A percentile compares a stretch with the other conserved stretches of the same genome.
Conservation (phyloP, 768 basidiomycete genomes). For the Pisolithus orientalis region DNA sequence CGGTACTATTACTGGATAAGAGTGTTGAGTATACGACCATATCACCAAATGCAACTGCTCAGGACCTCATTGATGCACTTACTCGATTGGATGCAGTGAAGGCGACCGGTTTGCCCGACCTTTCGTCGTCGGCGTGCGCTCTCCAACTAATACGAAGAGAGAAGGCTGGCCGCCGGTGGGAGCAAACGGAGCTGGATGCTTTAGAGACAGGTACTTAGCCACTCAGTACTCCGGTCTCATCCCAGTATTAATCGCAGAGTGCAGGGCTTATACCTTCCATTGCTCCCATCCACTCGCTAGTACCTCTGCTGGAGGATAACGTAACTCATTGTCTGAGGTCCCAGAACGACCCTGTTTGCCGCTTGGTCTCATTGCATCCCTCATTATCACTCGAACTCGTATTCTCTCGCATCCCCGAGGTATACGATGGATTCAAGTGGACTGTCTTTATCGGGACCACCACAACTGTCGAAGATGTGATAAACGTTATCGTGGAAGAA, state of each 20-base stretch:
- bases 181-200: conserved; percentile 59
- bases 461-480: conserved; percentile 49
- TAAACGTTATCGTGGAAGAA: conserved; percentile 49
- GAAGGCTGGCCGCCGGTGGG: conserved; percentile 57
- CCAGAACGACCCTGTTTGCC: conserved; percentile 58
- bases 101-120: conserved; percentile 49
- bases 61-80: conserved; percentile 55
- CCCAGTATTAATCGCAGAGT: not conserved
- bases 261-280: conserved; percentile 46
- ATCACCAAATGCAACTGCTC: conserved; percentile 43
- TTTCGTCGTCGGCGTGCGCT: conserved; percentile 59
- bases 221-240: not conserved
- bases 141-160: conserved; percentile 60
- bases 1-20: conserved; percentile 52
- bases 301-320: conserved; percentile 34
- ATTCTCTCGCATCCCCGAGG: conserved; percentile 68
- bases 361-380: conserved; percentile 67
- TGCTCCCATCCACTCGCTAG: conserved; percentile 45
- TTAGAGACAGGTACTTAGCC: conserved; percentile 54
- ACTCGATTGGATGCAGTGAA: conserved; percentile 42
- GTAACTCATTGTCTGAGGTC: conserved; percentile 21
- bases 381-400: conserved; percentile 44
- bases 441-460: conserved; percentile 57
- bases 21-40: conserved; percentile 60
- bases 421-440: conserved; percentile 67